Evolutionary conservation across 2,329 filamentous ascomycete genomes (phyloP).

Genomic region (Phoma sp.): DNA sequence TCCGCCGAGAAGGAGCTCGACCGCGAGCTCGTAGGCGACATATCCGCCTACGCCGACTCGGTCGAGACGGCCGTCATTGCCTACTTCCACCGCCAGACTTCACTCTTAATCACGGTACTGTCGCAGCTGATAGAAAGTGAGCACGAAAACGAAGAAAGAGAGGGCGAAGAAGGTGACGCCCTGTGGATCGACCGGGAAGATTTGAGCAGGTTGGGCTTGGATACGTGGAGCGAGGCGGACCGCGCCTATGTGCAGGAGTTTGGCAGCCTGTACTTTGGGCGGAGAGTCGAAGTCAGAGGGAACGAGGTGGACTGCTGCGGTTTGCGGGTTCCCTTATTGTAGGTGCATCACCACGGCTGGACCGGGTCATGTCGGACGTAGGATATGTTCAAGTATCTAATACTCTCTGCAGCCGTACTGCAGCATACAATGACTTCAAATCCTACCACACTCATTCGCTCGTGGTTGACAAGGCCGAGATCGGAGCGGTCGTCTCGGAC

Average conservation of each 20-base stretch:
- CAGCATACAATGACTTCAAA: background rate
- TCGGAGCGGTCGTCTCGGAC: background rate
- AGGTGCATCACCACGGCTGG: conserved; percentile 6
- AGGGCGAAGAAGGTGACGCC: conserved; percentile 30
- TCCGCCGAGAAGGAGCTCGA: conserved; percentile 63
- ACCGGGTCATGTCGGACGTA: background rate
- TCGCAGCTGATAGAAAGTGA: conserved; percentile 67
- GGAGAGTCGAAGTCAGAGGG: conserved; percentile 68
- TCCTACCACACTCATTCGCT: conserved; percentile 7
- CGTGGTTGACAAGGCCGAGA: background rate
- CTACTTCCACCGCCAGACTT: conserved; percentile 81
- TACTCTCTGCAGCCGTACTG: background rate
- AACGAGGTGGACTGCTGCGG: conserved; percentile 79
- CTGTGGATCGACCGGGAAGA: conserved; percentile 70
- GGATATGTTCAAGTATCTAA: background rate
- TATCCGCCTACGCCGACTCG: conserved; percentile 52
- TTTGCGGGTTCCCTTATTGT: conserved; percentile 61
- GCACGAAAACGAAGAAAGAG: conserved; percentile 50
- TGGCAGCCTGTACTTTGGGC: conserved; percentile 70
- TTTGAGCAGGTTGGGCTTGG: conserved; percentile 75
- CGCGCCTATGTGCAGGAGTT: conserved; percentile 72
- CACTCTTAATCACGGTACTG: conserved; percentile 68
- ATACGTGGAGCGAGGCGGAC: conserved; percentile 77
- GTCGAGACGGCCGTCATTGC: conserved; percentile 77
- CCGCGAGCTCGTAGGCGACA: conserved; percentile 52